phyloP scores from a whole-genome alignment of 2,329 filamentous ascomycete species.

The Hortaea werneckii region DNA sequence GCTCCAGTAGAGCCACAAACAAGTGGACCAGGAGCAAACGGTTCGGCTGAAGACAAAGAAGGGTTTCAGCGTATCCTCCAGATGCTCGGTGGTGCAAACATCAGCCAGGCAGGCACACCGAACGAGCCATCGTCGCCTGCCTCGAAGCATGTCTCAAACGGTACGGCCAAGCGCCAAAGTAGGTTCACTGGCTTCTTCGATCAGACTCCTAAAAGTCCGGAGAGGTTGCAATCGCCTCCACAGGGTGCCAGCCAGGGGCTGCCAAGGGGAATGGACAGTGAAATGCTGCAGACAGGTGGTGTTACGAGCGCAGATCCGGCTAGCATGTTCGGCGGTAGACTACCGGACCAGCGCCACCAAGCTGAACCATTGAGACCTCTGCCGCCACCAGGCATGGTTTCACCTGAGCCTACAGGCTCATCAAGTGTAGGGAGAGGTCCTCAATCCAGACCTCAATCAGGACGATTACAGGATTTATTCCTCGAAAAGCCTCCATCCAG shows the following conservation, averaged over 20 bases:
- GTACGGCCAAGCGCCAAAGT: slow-evolving; percentile 19
- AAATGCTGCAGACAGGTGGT: background rate
- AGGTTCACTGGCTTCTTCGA: slow-evolving; percentile 24
- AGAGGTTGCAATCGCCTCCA: slow-evolving; percentile 19
- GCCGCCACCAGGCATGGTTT: slow-evolving; percentile 4
- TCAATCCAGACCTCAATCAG: slow-evolving; percentile 14
- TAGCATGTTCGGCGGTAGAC: slow-evolving; percentile 5
- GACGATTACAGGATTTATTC: slow-evolving; percentile 13
- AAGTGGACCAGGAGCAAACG: slow-evolving; percentile 22
- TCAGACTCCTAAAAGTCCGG: slow-evolving; percentile 20
- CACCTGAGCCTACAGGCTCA: slow-evolving; percentile 14
- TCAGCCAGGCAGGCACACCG: slow-evolving; percentile 2
- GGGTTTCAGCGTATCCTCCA: slow-evolving; percentile 47
- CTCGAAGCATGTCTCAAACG: slow-evolving; percentile 13
- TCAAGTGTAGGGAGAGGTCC: slow-evolving; percentile 10
- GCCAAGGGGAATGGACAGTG: slow-evolving; percentile 1
- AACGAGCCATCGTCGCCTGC: slow-evolving; percentile 17
- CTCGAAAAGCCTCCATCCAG: slow-evolving; percentile 20
- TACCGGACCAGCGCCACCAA: slow-evolving; percentile 3
- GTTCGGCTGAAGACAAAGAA: slow-evolving; percentile 62
- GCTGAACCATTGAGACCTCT: slow-evolving; percentile 5
- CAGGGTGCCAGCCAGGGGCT: slow-evolving; percentile 6
- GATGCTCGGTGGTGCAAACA: slow-evolving; percentile 8
- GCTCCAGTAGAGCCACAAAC: slow-evolving; percentile 10
- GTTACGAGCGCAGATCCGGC: slow-evolving; percentile 6